Base-by-base conservation (phyloP, 345 rosid species). In the Aethionema arabicum region DNA sequence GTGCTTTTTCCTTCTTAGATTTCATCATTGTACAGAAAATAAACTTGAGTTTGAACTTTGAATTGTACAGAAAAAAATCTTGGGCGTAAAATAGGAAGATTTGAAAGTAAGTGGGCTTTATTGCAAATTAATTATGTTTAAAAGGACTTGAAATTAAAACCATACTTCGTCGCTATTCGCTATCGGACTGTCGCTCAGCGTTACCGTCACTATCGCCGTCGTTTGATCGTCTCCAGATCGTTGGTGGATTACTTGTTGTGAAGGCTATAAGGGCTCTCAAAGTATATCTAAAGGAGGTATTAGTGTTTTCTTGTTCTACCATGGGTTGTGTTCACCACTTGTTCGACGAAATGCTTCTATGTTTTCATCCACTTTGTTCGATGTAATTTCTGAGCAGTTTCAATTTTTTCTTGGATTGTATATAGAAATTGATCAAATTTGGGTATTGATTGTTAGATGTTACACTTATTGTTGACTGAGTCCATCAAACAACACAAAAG, bases 281-380 rank as follows among this genome's bases (percentile, higher is more conserved):
- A 21, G 27, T 21, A 12, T 36, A 47, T 48, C 4, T 33, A 2
- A 0, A 4, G 33, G 8, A 11, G 0, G 11, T 8, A 2, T 15
- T 0, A 3, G 7, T 38, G 12, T 29, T 7, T 39, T 32, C 40
- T 30, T 50, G 60, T 31, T 47, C 13, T 32, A 21, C 49, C 9
- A n/a, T n/a, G 4, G 16, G 30, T 13, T 50, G 58, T 50, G 58
- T 32, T 41, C 44, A 66, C 57, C 43, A 57, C 15, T 4, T 67
- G 64, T 56, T 67, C 45, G 71, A 67, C 7, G 31, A 40, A 32
- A 48, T 67, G 63, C 36, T n/a, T 57, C 52, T 29, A 38, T n/a
- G 35, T 29, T 44, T 6, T 10, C 44, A 2, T 11, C 44, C 44
- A 40, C n/a, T 40, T 4, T 40, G 44, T 40, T 40, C 44, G 44